phyloP scores from a whole-genome alignment of 345 rosid species.

The Erysimum cheiranthoides region DNA sequence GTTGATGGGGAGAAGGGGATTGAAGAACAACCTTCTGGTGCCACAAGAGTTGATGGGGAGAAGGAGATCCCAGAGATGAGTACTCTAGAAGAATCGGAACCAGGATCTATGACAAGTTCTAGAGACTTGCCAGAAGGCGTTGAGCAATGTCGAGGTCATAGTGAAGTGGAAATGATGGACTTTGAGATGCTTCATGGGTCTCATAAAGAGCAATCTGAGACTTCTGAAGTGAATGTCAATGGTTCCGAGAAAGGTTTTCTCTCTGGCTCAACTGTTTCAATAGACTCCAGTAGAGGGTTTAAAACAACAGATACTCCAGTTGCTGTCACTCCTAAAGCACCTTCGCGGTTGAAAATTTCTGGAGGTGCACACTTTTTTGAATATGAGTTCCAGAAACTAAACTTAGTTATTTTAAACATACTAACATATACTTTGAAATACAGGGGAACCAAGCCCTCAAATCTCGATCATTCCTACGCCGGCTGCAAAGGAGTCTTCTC shows the following conservation, averaged over 20 bases:
- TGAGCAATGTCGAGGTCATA: slow-evolving; percentile 51
- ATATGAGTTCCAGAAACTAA: neutral
- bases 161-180: slow-evolving; percentile 36
- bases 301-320: slow-evolving; percentile 43
- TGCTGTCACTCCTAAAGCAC: slow-evolving; percentile 49
- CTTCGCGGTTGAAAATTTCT: slow-evolving; percentile 51
- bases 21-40: slow-evolving; percentile 32
- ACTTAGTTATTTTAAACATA: slow-evolving; percentile 2
- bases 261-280: slow-evolving; percentile 36
- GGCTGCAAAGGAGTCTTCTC: slow-evolving; percentile 61
- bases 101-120: slow-evolving; percentile 20
- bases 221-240: slow-evolving; percentile 36
- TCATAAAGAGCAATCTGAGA: slow-evolving; percentile 35
- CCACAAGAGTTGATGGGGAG: slow-evolving; percentile 36
- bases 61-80: slow-evolving; percentile 28
- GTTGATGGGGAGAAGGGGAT: slow-evolving; percentile 36
- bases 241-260: slow-evolving; percentile 38
- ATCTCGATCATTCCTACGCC: slow-evolving; percentile 64
- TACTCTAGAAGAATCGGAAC: slow-evolving; percentile 29
- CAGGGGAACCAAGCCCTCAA: slow-evolving; percentile 57
- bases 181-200: slow-evolving; percentile 29
- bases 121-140: slow-evolving; percentile 34
- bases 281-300: slow-evolving; percentile 34
- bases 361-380: slow-evolving; percentile 42
- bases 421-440: slow-evolving; percentile 25